A percentile compares a stretch with the other conserved stretches of the same genome.
These are phyloP conservation scores for Dichotomocladium elegans DNA, from an alignment of 371 early-diverging fungal genomes.

Conservation along the genomic window DNA sequence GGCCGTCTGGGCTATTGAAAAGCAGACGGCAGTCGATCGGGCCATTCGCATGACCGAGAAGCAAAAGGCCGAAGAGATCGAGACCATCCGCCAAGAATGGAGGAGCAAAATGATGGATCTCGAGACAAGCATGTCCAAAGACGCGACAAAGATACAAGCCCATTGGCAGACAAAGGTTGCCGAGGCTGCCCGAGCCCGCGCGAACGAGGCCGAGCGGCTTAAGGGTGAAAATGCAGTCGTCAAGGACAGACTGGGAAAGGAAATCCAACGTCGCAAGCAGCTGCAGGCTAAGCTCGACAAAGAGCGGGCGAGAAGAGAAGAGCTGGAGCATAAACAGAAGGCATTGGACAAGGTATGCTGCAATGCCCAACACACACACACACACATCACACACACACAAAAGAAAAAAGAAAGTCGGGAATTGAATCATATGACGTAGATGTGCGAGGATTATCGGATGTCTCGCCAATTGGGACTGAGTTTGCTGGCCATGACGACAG, in stretches of 20 bases:
- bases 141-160: constrained; percentile 24
- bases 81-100: constrained; percentile 16
- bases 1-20: constrained; percentile 22
- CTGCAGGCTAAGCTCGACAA: constrained; percentile 12
- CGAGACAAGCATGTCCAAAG: constrained; percentile 31
- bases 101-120: constrained; percentile 27
- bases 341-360: neutral
- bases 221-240: constrained; percentile 33
- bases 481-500: constrained; percentile 6
- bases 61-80: constrained; percentile 6
- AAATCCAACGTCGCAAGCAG: constrained; percentile 26
- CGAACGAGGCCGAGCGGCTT: constrained; percentile 9
- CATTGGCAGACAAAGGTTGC: constrained; percentile 33
- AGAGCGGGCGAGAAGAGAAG: too few species aligned
- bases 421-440: too few species aligned
- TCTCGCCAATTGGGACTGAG: constrained; percentile 3
- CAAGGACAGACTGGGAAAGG: constrained; percentile 30
- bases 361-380: too few species aligned
- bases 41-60: neutral
- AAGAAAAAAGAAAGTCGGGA: neutral
- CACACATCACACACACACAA: neutral
- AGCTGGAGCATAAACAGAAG: neutral
- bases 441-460: constrained; percentile 4
- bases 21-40: constrained; percentile 16
- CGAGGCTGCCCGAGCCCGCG: constrained; percentile 7